Evolutionary conservation across 331 rosid species (phyloP).

Genomic region (Pyrus hybrid): DNA sequence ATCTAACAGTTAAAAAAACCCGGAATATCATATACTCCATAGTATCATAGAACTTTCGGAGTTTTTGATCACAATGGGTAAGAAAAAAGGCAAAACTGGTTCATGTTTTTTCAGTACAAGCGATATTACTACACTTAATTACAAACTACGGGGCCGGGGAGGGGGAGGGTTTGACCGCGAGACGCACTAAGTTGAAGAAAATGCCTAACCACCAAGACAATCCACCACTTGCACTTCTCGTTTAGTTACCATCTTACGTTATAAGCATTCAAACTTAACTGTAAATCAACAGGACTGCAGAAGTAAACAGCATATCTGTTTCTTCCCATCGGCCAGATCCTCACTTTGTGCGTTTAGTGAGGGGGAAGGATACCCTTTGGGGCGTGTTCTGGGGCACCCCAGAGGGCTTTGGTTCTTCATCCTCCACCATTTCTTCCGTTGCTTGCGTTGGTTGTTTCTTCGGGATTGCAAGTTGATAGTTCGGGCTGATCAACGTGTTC

Average conservation of each 20-base stretch:
- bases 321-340: constrained; percentile 25
- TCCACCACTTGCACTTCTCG: too few relatives aligned
- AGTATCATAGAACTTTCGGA: too few relatives aligned
- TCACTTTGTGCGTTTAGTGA: constrained; percentile 40
- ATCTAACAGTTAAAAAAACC: too few relatives aligned
- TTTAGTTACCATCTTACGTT: not conserved
- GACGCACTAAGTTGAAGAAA: too few relatives aligned
- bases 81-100: too few relatives aligned
- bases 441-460: constrained; percentile 58
- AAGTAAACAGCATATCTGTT: constrained; percentile 6
- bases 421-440: constrained; percentile 63
- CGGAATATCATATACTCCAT: too few relatives aligned
- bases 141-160: too few relatives aligned
- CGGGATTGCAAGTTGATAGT: constrained; percentile 70
- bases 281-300: not conserved
- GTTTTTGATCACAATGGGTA: too few relatives aligned
- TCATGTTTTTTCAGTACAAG: too few relatives aligned
- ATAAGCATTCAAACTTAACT: not conserved
- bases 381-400: constrained; percentile 48
- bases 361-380: constrained; percentile 53
- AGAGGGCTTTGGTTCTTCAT: constrained; percentile 49
- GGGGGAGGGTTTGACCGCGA: too few relatives aligned
- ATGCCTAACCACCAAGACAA: too few relatives aligned
- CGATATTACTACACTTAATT: too few relatives aligned
- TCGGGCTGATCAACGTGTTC: constrained; percentile 72